These are phyloP conservation scores for Chenopodium suecicum DNA, from an alignment of 148 eudicot genomes.

Conservation along the genomic window DNA sequence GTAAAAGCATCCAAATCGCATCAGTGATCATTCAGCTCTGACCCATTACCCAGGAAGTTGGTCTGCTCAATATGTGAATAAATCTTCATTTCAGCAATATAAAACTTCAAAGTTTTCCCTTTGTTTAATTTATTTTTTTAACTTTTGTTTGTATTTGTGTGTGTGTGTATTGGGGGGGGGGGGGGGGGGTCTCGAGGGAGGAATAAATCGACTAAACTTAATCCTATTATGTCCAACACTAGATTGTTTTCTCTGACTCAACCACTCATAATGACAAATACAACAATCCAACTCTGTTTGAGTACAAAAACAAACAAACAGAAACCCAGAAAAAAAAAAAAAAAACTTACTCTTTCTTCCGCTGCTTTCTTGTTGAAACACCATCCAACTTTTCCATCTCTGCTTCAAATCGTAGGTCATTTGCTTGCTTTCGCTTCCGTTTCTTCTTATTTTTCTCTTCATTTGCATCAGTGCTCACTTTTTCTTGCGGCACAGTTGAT, in stretches of 20 bases:
- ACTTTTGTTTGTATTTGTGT: background rate
- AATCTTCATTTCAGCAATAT: too few relatives aligned
- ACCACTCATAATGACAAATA: background rate
- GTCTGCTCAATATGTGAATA: too few relatives aligned
- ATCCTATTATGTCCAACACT: background rate
- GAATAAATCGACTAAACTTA: too few relatives aligned
- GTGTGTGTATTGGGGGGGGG: background rate
- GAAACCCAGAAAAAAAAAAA: background rate
- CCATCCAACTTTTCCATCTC: conserved; percentile 45
- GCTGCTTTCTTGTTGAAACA: conserved; percentile 57
- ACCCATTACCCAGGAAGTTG: background rate
- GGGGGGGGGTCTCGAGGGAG: background rate
- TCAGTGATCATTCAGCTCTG: background rate
- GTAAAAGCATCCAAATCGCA: background rate
- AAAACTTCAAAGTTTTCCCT: background rate
- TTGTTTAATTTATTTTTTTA: too few relatives aligned
- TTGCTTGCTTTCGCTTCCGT: conserved; percentile 57
- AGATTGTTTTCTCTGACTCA: background rate
- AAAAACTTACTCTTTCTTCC: conserved; percentile 74
- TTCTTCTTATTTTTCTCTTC: conserved; percentile 63
- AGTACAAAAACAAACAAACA: background rate
- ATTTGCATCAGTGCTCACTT: conserved; percentile 26
- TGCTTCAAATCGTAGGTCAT: conserved; percentile 72
- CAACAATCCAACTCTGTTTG: background rate
- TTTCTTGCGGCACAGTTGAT: conserved; percentile 27